phyloP scores from a whole-genome alignment of 116 monocot species.

The Trichopus zeylanicus region DNA sequence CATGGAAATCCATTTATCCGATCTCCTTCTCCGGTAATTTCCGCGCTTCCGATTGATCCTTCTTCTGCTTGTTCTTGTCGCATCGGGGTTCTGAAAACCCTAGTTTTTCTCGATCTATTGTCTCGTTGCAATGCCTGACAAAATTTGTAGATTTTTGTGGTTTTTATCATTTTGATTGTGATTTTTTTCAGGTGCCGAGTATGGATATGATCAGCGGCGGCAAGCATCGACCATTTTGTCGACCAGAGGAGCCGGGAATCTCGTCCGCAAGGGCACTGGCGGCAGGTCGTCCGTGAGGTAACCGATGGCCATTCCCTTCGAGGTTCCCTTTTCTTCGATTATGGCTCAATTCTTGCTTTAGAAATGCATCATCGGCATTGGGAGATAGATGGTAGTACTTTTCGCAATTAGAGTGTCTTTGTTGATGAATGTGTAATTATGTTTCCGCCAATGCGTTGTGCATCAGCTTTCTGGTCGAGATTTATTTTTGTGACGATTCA shows the following conservation, averaged over 20 bases:
- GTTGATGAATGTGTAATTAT: too few species aligned
- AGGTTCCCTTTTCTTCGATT: not conserved
- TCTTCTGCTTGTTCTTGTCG: not conserved
- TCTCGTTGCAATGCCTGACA: not conserved
- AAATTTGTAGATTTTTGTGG: not conserved
- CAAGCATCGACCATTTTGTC: conserved; percentile 45
- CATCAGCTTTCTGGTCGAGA: too few species aligned
- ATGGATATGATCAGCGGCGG: conserved; percentile 34
- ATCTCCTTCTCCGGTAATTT: conserved; percentile 20
- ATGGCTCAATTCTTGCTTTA: not conserved
- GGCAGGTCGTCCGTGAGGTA: conserved; percentile 96
- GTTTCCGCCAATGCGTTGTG: too few species aligned
- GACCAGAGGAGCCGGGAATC: conserved; percentile 62
- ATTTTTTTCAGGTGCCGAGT: conserved; percentile 16
- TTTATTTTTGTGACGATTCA: too few species aligned
- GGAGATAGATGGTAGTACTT: not conserved
- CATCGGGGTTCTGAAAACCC: not conserved
- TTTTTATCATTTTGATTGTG: not conserved
- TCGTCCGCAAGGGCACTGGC: conserved; percentile 91
- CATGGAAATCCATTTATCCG: conserved; percentile 32
- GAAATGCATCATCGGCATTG: not conserved
- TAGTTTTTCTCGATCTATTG: not conserved
- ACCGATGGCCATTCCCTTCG: not conserved
- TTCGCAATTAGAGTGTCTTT: too few species aligned
- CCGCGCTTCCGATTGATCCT: not conserved